These are phyloP conservation scores for Trichomonas gallinae DNA, from an alignment of 208 protist genomes.

Conservation along the genomic window DNA sequence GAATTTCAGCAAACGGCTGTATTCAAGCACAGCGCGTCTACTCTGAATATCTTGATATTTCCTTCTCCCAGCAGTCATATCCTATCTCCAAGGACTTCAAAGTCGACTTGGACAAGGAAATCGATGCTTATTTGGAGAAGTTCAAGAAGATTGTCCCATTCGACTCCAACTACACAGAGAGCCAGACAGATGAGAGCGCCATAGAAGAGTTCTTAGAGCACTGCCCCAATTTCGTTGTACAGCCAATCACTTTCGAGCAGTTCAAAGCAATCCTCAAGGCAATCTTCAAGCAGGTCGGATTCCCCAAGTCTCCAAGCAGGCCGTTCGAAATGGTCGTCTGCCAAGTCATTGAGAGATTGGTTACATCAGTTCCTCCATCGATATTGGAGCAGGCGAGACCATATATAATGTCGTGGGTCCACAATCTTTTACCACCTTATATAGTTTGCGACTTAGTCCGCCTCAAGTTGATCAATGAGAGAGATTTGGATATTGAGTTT, in stretches of 20 bases:
- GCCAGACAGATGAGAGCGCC: neutral
- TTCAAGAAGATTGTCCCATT: neutral
- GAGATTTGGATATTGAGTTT: neutral
- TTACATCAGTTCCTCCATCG: neutral
- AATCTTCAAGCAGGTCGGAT: neutral
- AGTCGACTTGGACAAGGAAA: neutral
- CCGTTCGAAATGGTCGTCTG: neutral
- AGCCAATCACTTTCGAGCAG: neutral
- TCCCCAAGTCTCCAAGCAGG: neutral
- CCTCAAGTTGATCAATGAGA: neutral
- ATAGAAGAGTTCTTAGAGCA: neutral
- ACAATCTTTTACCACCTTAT: neutral
- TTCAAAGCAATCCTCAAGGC: neutral
- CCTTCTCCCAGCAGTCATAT: neutral
- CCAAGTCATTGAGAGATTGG: neutral
- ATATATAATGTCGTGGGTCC: neutral
- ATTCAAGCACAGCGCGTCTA: neutral
- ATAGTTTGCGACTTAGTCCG: neutral
- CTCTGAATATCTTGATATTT: neutral
- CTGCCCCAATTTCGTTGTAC: neutral
- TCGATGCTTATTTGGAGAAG: neutral
- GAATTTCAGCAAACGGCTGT: neutral
- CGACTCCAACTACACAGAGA: neutral
- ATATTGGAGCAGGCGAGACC: neutral
- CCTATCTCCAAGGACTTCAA: neutral